phyloP scores from a whole-genome alignment of 2,329 filamentous ascomycete genomes.

The Alternaria sp. region DNA sequence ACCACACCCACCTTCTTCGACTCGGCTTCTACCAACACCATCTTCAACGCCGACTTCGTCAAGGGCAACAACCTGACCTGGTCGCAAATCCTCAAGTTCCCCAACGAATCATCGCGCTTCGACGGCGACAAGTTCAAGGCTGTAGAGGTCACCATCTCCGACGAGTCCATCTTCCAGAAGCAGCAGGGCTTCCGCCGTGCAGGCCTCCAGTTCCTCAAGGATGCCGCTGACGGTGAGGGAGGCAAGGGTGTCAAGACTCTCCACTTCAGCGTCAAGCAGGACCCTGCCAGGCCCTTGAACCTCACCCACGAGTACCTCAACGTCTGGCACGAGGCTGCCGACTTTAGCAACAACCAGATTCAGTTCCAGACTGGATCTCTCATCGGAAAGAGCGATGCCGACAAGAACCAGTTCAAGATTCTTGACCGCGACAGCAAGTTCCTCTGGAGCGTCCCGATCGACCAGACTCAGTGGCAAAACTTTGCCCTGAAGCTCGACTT shows the following conservation, averaged over 20 bases:
- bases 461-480: constrained; percentile 66
- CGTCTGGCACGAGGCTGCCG: constrained; percentile 52
- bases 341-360: constrained; percentile 54
- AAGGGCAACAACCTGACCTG: constrained; percentile 63
- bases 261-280: constrained; percentile 68
- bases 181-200: constrained; percentile 70
- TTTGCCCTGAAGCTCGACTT: constrained; percentile 69
- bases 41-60: constrained; percentile 64
- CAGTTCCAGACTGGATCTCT: constrained; percentile 65
- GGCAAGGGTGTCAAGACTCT: constrained; percentile 67
- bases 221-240: constrained; percentile 62
- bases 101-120: constrained; percentile 57
- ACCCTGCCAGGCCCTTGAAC: constrained; percentile 63
- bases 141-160: constrained; percentile 65
- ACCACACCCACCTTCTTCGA: constrained; percentile 43
- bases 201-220: constrained; percentile 63
- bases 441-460: constrained; percentile 63
- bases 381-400: constrained; percentile 53
- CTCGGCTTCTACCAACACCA: constrained; percentile 43
- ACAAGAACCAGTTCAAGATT: constrained; percentile 57
- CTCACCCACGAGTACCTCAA: constrained; percentile 68
- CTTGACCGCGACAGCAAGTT: constrained; percentile 45
- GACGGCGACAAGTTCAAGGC: constrained; percentile 56
- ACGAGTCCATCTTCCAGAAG: constrained; percentile 67
- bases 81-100: constrained; percentile 62